These are phyloP conservation scores for Microstegium vimineum DNA, from an alignment of 176 grass and related monocot genomes.

Conservation along the genomic window DNA sequence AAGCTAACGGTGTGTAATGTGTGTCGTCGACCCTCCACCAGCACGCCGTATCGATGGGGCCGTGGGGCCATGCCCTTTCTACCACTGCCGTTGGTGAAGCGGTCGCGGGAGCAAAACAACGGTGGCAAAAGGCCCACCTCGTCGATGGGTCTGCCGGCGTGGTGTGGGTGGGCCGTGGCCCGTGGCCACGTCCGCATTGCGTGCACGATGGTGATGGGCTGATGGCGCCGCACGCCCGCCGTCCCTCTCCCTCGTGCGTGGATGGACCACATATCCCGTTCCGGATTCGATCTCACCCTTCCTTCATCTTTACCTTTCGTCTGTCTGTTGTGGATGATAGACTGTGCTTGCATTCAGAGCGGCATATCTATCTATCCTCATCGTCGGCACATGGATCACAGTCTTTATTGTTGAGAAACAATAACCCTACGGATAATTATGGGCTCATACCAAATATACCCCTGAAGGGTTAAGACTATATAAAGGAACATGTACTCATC, in stretches of 20 bases:
- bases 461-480: too few relatives aligned
- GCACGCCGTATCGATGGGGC: neutral
- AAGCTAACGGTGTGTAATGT: neutral
- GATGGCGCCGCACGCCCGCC: neutral
- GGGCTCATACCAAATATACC: too few relatives aligned
- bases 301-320: neutral
- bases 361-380: neutral
- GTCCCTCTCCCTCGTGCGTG: neutral
- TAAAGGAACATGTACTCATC: too few relatives aligned
- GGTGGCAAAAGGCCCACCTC: neutral
- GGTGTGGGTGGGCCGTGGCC: neutral
- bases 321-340: neutral
- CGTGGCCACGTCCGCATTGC: conserved; percentile 2
- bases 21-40: conserved; percentile 37
- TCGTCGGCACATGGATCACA: neutral
- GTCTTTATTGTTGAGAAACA: too few relatives aligned
- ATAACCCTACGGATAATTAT: too few relatives aligned
- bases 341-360: neutral
- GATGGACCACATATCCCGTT: conserved; percentile 20
- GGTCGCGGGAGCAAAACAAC: neutral
- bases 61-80: neutral
- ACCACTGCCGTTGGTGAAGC: neutral
- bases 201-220: neutral
- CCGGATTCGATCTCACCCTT: neutral
- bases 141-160: neutral